These are phyloP conservation scores for Phlebopus sp. DNA, from an alignment of 1,284 basidiomycete genomes.

Conservation along the genomic window DNA sequence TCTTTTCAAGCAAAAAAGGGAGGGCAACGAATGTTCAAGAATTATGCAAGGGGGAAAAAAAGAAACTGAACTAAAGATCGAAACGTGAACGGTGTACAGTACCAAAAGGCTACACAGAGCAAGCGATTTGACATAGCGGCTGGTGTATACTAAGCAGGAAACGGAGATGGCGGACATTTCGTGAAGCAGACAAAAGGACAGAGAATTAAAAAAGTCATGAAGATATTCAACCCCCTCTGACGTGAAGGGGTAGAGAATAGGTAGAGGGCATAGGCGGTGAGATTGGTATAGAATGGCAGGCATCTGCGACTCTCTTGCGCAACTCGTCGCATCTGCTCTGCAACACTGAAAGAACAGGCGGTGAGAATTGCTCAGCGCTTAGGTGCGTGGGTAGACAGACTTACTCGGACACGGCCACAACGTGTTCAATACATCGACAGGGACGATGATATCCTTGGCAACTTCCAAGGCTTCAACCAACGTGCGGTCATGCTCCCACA, in stretches of 20 bases:
- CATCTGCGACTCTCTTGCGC: slow-evolving; percentile 44
- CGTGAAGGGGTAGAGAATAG: slow-evolving; percentile 35
- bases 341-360: slow-evolving; percentile 35
- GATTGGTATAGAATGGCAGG: slow-evolving; percentile 42
- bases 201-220: neutral
- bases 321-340: slow-evolving; percentile 45
- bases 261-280: slow-evolving; percentile 39
- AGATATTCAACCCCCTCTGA: slow-evolving; percentile 24
- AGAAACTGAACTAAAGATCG: slow-evolving; percentile 7
- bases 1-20: neutral
- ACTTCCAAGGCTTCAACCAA: slow-evolving; percentile 62
- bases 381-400: slow-evolving; percentile 26
- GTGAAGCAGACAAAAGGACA: neutral
- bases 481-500: slow-evolving; percentile 63
- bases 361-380: slow-evolving; percentile 5
- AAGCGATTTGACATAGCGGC: slow-evolving; percentile 25
- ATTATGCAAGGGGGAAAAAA: slow-evolving; percentile 12
- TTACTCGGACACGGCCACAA: slow-evolving; percentile 70
- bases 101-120: slow-evolving; percentile 30
- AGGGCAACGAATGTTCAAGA: slow-evolving; percentile 8
- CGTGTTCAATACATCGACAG: slow-evolving; percentile 62
- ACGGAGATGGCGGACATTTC: slow-evolving; percentile 24
- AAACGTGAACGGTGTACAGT: slow-evolving; percentile 21
- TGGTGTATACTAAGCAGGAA: slow-evolving; percentile 25
- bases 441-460: slow-evolving; percentile 59